phyloP scores from a whole-genome alignment of 768 basidiomycete species.

The Russula earlei region DNA sequence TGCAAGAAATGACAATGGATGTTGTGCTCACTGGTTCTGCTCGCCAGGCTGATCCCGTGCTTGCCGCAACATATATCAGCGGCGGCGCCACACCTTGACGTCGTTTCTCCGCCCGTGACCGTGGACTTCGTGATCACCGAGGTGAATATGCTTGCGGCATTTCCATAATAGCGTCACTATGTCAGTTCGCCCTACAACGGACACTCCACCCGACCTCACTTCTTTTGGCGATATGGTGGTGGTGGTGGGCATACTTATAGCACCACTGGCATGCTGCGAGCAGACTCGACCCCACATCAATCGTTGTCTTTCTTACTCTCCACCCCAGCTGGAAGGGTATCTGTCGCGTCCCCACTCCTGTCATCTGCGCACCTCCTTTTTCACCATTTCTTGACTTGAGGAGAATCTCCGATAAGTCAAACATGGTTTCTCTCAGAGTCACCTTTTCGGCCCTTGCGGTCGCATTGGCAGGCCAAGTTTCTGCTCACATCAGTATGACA shows the following conservation, averaged over 20 bases:
- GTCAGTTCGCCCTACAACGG: neutral
- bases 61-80: too few relatives aligned
- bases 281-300: neutral
- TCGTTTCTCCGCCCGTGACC: too few relatives aligned
- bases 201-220: neutral
- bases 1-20: too few relatives aligned
- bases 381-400: too few relatives aligned
- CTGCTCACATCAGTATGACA: neutral
- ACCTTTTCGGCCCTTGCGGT: neutral
- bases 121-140: too few relatives aligned
- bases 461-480: slow-evolving; percentile 1
- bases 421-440: neutral
- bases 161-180: neutral
- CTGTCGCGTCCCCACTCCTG: neutral
- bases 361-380: neutral
- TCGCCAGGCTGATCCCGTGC: too few relatives aligned
- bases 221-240: neutral
- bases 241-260: neutral
- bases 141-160: too few relatives aligned
- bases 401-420: too few relatives aligned
- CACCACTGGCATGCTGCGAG: neutral
- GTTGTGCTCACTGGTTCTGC: too few relatives aligned
- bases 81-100: too few relatives aligned
- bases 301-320: neutral
- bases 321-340: neutral